Percentiles rank a stretch among this genome's conserved stretches.
Conservation (phyloP, 805 yeast genomes). For the Jamesozyma spencerorum region DNA sequence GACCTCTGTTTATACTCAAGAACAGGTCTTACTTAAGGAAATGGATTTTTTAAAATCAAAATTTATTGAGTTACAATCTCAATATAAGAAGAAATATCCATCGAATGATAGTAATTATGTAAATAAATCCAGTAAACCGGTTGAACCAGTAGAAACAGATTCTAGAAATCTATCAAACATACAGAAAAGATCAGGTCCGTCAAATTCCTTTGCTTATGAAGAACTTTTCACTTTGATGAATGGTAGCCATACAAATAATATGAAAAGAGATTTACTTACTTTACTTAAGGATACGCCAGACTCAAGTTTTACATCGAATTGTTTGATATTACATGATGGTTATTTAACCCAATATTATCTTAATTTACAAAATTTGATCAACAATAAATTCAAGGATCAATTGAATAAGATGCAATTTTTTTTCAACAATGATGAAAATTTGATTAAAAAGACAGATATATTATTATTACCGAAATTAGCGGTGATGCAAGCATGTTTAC, state of each 20-base stretch:
- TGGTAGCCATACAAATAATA: slow-evolving; percentile 2
- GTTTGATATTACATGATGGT: slow-evolving; percentile 13
- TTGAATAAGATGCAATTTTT: slow-evolving; percentile 4
- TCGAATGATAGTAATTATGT: neutral
- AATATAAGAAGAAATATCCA: neutral
- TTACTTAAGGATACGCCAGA: slow-evolving; percentile 11
- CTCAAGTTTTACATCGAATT: slow-evolving; percentile 12
- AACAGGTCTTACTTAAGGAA: slow-evolving; percentile 17
- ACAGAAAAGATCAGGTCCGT: no score
- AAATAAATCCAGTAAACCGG: neutral
- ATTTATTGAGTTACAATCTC: slow-evolving; percentile 11
- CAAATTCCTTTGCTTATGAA: neutral
- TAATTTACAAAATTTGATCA: slow-evolving; percentile 10
- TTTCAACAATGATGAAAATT: slow-evolving; percentile 4
- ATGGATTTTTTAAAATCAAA: slow-evolving; percentile 13
- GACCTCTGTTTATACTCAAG: slow-evolving; percentile 13
- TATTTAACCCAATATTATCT: slow-evolving; percentile 16
- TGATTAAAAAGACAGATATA: no score
- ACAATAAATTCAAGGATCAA: slow-evolving; percentile 9
- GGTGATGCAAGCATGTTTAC: no score
- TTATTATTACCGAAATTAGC: no score
- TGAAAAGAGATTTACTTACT: no score
- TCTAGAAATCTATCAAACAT: no score
- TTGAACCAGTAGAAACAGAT: no score
- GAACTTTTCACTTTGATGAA: neutral